These are phyloP conservation scores for Botrytis deweyae DNA, from an alignment of 2,329 filamentous ascomycete genomes.

Conservation along the genomic window DNA sequence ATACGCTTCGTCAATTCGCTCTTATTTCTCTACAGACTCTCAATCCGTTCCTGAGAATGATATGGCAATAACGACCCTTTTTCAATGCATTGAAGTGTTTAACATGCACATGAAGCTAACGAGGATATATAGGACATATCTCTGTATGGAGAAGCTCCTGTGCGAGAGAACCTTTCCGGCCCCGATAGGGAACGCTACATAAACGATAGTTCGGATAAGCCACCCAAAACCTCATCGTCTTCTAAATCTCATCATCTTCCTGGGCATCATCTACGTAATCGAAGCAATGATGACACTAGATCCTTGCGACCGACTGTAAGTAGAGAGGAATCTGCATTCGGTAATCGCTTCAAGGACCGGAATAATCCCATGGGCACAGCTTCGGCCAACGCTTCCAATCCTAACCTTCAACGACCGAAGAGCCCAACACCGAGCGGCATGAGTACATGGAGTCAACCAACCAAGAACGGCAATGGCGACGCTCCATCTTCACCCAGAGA, in stretches of 20 bases:
- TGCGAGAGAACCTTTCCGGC: conserved; percentile 67
- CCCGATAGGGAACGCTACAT: conserved; percentile 68
- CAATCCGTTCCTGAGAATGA: conserved; percentile 15
- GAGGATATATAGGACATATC: conserved; percentile 63
- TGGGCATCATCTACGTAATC: conserved; percentile 68
- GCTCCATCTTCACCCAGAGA: conserved; percentile 47
- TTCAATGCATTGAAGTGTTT: conserved; percentile 22
- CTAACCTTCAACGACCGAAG: conserved; percentile 59
- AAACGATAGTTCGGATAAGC: conserved; percentile 48
- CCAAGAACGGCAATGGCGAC: conserved; percentile 42
- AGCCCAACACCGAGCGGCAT: conserved; percentile 79
- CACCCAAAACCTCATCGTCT: conserved; percentile 62
- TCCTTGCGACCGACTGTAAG: conserved; percentile 70
- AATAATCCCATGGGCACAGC: conserved; percentile 35
- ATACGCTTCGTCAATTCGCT: conserved; percentile 21
- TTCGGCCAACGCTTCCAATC: conserved; percentile 34
- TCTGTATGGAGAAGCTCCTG: conserved; percentile 74
- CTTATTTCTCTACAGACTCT: conserved; percentile 19
- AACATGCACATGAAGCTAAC: conserved; percentile 13
- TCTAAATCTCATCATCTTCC: conserved; percentile 60
- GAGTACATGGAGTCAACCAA: conserved; percentile 51
- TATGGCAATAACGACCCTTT: conserved; percentile 19
- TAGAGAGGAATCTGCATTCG: conserved; percentile 68
- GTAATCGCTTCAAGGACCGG: conserved; percentile 51
- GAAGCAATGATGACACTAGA: conserved; percentile 65